Conservation (phyloP, 805 yeast genomes). For the Maudiozyma saulgeensis region DNA sequence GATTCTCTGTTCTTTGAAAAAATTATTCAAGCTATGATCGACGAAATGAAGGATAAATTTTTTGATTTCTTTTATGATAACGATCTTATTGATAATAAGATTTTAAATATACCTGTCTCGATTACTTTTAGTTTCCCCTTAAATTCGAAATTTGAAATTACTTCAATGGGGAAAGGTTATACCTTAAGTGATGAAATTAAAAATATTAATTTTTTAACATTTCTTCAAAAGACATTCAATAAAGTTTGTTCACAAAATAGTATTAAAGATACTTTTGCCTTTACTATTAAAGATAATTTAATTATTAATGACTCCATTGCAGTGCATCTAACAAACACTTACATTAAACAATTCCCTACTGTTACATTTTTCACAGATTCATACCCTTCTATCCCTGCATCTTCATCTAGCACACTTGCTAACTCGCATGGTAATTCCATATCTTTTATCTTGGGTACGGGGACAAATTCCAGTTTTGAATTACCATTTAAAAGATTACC, state of each 20-base stretch:
- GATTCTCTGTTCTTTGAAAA: conserved; percentile 13
- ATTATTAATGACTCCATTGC: conserved; percentile 61
- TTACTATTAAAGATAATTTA: conserved; percentile 31
- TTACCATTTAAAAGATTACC: conserved; percentile 14
- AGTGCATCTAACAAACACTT: conserved; percentile 45
- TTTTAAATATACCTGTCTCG: conserved; percentile 17
- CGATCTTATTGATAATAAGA: conserved; percentile 3
- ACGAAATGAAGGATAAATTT: conserved; percentile 10
- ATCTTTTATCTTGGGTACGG: conserved; percentile 63
- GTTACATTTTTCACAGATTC: conserved; percentile 7
- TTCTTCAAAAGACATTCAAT: conserved; percentile 32
- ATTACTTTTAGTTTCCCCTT: conserved; percentile 29
- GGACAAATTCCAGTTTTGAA: conserved; percentile 44
- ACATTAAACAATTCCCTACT: conserved; percentile 7
- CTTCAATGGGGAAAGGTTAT: conserved; percentile 56
- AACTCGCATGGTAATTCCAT: conserved; percentile 24
- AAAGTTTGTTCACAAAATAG: conserved; percentile 3
- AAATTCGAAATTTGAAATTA: conserved; percentile 27
- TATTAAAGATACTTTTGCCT: conserved; percentile 13
- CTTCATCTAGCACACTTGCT: background rate
- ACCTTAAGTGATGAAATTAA: conserved; percentile 34
- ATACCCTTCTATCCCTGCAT: background rate
- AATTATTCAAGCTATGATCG: conserved; percentile 13
- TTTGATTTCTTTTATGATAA: conserved; percentile 11
- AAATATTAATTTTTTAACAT: conserved; percentile 33